Conservation (phyloP, 176 grass and related monocot species). For the Carex kokanica region DNA sequence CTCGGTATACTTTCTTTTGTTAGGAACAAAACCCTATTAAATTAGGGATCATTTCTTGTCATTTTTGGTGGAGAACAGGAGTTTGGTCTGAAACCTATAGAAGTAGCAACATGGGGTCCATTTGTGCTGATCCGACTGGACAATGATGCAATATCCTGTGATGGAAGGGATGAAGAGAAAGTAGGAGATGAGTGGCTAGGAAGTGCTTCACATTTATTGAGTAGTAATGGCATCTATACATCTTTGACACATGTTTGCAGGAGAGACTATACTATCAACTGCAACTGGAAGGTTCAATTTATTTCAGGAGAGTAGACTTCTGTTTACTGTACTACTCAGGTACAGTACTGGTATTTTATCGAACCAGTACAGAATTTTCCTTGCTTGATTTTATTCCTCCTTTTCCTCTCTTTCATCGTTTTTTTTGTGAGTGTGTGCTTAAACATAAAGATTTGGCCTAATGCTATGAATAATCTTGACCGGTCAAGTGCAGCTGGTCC, state of each 20-base stretch:
- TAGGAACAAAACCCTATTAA: not conserved
- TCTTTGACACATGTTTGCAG: constrained; percentile 74
- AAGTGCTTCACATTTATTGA: constrained; percentile 61
- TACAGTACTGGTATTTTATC: not conserved
- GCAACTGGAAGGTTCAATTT: constrained; percentile 89
- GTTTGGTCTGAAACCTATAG: constrained; percentile 72
- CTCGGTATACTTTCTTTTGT: not conserved
- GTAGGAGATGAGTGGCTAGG: constrained; percentile 86
- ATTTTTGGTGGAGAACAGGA: constrained; percentile 39
- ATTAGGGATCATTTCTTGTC: constrained; percentile 17
- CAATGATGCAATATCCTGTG: constrained; percentile 19
- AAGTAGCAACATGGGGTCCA: constrained; percentile 74
- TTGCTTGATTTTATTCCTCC: not conserved
- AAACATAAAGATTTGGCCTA: not conserved
- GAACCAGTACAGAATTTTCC: not conserved
- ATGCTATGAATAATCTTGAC: not conserved
- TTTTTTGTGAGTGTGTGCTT: not conserved
- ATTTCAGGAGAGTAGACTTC: not conserved
- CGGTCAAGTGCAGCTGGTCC: not conserved
- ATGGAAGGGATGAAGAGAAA: constrained; percentile 30
- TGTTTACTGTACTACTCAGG: constrained; percentile 7
- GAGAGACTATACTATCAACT: constrained; percentile 82
- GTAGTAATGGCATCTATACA: constrained; percentile 57
- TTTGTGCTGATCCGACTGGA: constrained; percentile 75
- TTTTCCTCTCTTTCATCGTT: not conserved